These are phyloP conservation scores for Lentinus polychrous DNA, from an alignment of 1,284 basidiomycete species.

Conservation along the genomic window DNA sequence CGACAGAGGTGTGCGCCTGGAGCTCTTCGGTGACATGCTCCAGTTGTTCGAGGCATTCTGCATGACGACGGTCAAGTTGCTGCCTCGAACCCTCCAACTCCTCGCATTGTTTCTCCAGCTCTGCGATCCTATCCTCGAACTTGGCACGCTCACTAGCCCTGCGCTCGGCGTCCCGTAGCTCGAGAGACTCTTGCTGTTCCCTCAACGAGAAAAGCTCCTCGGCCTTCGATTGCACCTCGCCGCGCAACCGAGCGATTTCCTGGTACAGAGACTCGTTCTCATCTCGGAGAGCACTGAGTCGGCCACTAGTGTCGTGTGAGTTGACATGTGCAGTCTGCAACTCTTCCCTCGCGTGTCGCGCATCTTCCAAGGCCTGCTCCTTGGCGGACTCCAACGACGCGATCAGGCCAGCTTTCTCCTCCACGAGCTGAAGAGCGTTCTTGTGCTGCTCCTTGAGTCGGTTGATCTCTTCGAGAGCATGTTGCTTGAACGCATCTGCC, in stretches of 20 bases:
- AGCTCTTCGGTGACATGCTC: slow-evolving; percentile 16
- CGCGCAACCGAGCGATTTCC: slow-evolving; percentile 14
- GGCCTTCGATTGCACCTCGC: slow-evolving; percentile 20
- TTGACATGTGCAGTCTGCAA: slow-evolving; percentile 25
- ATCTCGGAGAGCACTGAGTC: slow-evolving; percentile 10
- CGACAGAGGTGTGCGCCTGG: slow-evolving; percentile 12
- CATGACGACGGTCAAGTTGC: slow-evolving; percentile 14
- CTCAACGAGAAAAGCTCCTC: slow-evolving; percentile 23
- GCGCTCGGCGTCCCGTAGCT: slow-evolving; percentile 13
- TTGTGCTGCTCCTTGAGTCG: neutral
- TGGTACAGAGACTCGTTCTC: slow-evolving; percentile 11
- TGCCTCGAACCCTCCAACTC: slow-evolving; percentile 17
- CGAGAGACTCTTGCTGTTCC: slow-evolving; percentile 17
- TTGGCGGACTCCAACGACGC: neutral
- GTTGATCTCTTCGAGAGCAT: neutral
- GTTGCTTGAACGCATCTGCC: neutral
- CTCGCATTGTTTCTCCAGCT: slow-evolving; percentile 24
- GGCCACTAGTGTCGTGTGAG: slow-evolving; percentile 8
- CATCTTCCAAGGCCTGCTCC: slow-evolving; percentile 1
- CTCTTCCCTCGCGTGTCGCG: slow-evolving; percentile 23
- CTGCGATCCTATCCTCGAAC: slow-evolving; percentile 15
- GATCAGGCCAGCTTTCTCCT: neutral
- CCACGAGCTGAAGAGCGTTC: neutral
- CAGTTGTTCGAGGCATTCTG: slow-evolving; percentile 20
- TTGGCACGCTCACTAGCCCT: slow-evolving; percentile 12